A percentile compares a stretch with the other conserved stretches of the same genome.
Evolutionary conservation across 495 filamentous ascomycete genomes (phyloP).

Genomic region (Penicillium desertorum): DNA sequence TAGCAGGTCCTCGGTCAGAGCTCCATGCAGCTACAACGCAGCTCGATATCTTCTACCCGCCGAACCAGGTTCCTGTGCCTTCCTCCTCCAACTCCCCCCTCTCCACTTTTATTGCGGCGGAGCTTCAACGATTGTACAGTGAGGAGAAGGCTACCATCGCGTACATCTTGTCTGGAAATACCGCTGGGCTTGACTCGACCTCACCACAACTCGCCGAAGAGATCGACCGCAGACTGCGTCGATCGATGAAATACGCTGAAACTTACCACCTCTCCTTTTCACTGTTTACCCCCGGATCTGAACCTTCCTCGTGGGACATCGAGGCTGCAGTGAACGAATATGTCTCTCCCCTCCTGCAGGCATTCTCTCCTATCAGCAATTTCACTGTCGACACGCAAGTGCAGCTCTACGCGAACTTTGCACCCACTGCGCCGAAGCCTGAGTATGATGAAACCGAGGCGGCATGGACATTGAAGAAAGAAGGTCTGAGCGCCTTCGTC

Average conservation of each 20-base stretch:
- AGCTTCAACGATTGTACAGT: constrained; percentile 74
- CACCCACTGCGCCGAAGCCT: constrained; percentile 66
- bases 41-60: constrained; percentile 78
- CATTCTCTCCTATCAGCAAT: constrained; percentile 80
- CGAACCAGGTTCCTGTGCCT: constrained; percentile 66
- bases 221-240: constrained; percentile 63
- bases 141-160: constrained; percentile 91
- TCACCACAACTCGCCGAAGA: constrained; percentile 50
- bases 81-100: constrained; percentile 71
- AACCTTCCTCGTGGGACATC: constrained; percentile 89
- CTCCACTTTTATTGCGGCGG: constrained; percentile 75
- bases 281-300: constrained; percentile 74
- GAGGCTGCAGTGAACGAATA: constrained; percentile 78
- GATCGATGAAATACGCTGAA: constrained; percentile 86
- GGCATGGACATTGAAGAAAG: constrained; percentile 71
- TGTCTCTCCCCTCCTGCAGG: constrained; percentile 74
- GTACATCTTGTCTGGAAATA: constrained; percentile 64
- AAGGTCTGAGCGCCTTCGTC: constrained; percentile 90
- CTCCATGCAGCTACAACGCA: constrained; percentile 67
- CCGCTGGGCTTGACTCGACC: constrained; percentile 31
- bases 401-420: constrained; percentile 80
- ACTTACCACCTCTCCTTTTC: constrained; percentile 97
- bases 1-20: constrained; percentile 53
- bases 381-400: constrained; percentile 97
- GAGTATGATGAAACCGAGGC: constrained; percentile 51